A percentile compares a stretch with the other conserved stretches of the same genome.
Evolutionary conservation across 2,329 filamentous ascomycete species (phyloP).

Genomic region (Neurospora crassa): DNA sequence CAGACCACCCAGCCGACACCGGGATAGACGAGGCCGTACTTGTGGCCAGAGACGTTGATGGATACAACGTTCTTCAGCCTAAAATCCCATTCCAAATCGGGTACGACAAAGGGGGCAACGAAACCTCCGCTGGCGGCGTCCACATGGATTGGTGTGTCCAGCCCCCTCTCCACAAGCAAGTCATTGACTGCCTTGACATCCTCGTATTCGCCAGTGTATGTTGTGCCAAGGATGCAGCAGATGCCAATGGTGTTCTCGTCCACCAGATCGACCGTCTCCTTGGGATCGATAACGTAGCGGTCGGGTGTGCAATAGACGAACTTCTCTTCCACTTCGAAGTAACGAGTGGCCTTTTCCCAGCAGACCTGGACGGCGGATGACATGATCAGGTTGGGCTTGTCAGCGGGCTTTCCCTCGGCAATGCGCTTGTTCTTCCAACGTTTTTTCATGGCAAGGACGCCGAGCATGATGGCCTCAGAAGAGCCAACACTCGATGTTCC

Average conservation of each 20-base stretch:
- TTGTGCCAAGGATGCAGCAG: conserved; percentile 82
- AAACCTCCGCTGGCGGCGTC: conserved; percentile 90
- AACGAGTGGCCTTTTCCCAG: conserved; percentile 87
- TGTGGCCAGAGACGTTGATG: conserved; percentile 93
- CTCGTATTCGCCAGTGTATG: conserved; percentile 93
- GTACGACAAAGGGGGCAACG: conserved; percentile 82
- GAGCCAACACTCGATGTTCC: conserved; percentile 85
- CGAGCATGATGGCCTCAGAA: conserved; percentile 81
- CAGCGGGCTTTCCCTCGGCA: conserved; percentile 70
- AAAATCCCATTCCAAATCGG: conserved; percentile 85
- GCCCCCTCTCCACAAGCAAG: conserved; percentile 60
- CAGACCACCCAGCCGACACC: conserved; percentile 93
- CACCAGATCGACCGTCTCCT: conserved; percentile 48
- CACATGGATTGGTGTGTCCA: conserved; percentile 85
- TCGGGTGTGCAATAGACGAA: conserved; percentile 56
- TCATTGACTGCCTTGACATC: conserved; percentile 90
- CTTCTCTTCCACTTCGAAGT: conserved; percentile 90
- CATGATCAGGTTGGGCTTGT: conserved; percentile 89
- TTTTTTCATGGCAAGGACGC: conserved; percentile 86
- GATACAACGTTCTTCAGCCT: conserved; percentile 78
- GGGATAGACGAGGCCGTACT: conserved; percentile 69
- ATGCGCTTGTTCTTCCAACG: conserved; percentile 82
- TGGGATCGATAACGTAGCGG: conserved; percentile 54
- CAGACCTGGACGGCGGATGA: conserved; percentile 92
- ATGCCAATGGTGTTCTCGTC: conserved; percentile 80